phyloP scores from a whole-genome alignment of 345 rosid species.

The Crucihimalaya himalaica region DNA sequence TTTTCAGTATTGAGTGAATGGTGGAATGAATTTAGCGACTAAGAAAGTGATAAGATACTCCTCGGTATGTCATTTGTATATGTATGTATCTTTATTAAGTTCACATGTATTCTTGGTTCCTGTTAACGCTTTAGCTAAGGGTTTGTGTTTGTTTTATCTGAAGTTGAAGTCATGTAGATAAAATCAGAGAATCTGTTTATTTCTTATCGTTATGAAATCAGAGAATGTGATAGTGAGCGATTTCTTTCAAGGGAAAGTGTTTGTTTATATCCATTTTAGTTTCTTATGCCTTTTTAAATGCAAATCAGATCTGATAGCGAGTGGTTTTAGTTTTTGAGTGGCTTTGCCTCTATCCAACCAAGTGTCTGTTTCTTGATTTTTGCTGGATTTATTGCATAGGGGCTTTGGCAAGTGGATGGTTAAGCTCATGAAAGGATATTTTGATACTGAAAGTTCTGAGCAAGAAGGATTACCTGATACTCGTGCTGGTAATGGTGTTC shows the following conservation, averaged over 20 bases:
- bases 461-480: conserved; percentile 51
- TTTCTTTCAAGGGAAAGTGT: conserved; percentile 3
- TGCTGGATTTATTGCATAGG: conserved; percentile 46
- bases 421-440: conserved; percentile 66
- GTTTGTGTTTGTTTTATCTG: not conserved
- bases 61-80: not conserved
- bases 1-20: conserved; percentile 1
- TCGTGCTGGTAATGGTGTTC: conserved; percentile 40
- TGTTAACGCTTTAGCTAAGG: not conserved
- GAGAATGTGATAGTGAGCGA: not conserved
- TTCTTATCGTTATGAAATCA: not conserved
- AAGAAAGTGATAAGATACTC: not conserved
- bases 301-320: not conserved
- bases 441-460: conserved; percentile 53
- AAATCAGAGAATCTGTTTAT: not conserved
- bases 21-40: not conserved
- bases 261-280: not conserved
- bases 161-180: not conserved
- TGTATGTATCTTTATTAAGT: not conserved
- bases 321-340: not conserved
- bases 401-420: conserved; percentile 93
- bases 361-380: conserved; percentile 26
- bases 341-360: conserved; percentile 8
- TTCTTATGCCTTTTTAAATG: not conserved
- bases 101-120: not conserved